A percentile compares a stretch with the other conserved stretches of the same genome.
phyloP scores from a whole-genome alignment of 2,329 filamentous ascomycete genomes.

The Ploettnerulaceae sp. region DNA sequence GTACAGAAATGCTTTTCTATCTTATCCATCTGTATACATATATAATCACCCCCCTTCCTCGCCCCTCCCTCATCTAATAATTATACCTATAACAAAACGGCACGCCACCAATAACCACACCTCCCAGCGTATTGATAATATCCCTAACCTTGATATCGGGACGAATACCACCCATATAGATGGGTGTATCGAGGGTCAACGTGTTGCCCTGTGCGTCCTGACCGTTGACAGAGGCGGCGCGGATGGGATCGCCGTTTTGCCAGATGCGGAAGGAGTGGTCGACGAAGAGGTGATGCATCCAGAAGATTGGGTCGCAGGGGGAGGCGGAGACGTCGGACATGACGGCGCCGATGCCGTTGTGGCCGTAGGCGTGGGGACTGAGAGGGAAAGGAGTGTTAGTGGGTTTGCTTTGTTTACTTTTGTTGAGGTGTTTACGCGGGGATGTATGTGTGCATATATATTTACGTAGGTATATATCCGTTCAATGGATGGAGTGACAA shows the following conservation, averaged over 20 bases:
- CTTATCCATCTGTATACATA: no score
- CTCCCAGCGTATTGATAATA: conserved; percentile 16
- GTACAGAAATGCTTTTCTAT: no score
- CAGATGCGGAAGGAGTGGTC: conserved; percentile 17
- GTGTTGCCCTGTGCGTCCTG: conserved; percentile 5
- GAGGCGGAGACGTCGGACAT: conserved; percentile 14
- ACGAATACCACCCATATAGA: conserved; percentile 10
- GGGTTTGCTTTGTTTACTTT: background rate
- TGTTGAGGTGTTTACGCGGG: background rate
- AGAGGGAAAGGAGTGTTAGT: background rate
- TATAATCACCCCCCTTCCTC: no score
- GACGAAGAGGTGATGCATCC: conserved; percentile 15
- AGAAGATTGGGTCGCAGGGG: conserved; percentile 14
- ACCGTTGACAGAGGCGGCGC: conserved; percentile 12
- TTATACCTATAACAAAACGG: conserved; percentile 16
- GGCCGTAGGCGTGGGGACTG: conserved; percentile 15
- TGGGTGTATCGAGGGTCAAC: conserved; percentile 13
- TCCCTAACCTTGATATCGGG: conserved; percentile 12
- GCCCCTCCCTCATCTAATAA: no score
- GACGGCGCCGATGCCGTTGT: conserved; percentile 16
- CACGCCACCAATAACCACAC: conserved; percentile 5
- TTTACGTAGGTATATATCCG: no score
- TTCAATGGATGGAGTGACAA: no score
- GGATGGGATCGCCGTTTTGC: conserved; percentile 10
- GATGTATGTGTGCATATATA: background rate